phyloP scores from a whole-genome alignment of 768 basidiomycete genomes.

The Punctularia strigosozonata region DNA sequence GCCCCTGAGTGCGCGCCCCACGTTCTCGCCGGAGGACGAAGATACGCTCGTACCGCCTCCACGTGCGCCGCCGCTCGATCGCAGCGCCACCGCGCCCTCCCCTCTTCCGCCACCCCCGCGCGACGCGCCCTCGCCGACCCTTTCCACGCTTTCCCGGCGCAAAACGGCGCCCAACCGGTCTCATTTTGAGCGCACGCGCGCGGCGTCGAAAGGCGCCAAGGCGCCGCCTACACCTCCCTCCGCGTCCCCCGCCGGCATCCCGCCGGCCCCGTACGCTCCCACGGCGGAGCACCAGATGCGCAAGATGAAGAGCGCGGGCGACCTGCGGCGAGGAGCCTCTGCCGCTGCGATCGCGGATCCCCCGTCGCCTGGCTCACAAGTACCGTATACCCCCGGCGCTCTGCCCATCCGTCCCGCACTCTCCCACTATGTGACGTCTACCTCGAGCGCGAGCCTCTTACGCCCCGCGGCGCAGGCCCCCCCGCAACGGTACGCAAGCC shows the following conservation, averaged over 20 bases:
- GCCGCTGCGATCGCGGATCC: slow-evolving; percentile 14
- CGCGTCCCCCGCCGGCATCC: background rate
- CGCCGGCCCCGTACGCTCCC: slow-evolving; percentile 22
- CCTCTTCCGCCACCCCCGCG: slow-evolving; percentile 15
- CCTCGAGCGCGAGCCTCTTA: slow-evolving; percentile 58
- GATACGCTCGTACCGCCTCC: slow-evolving; percentile 62
- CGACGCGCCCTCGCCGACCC: slow-evolving; percentile 6
- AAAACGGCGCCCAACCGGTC: slow-evolving; percentile 57
- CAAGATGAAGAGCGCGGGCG: slow-evolving; percentile 83
- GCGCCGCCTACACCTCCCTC: background rate
- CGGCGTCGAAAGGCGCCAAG: background rate
- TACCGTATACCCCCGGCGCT: slow-evolving; percentile 15
- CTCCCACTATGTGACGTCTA: slow-evolving; percentile 43
- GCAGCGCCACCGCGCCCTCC: slow-evolving; percentile 39
- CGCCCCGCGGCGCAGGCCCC: slow-evolving; percentile 19
- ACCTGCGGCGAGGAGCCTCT: slow-evolving; percentile 43
- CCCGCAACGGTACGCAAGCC: slow-evolving; percentile 55
- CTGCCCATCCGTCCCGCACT: slow-evolving; percentile 28
- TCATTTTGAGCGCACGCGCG: slow-evolving; percentile 19
- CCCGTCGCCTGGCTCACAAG: slow-evolving; percentile 13
- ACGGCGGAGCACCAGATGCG: slow-evolving; percentile 50
- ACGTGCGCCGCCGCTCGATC: slow-evolving; percentile 41
- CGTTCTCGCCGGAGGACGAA: slow-evolving; percentile 49
- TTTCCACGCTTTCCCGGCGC: slow-evolving; percentile 49
- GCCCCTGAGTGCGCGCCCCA: slow-evolving; percentile 23